Conservation (phyloP, 129 eudicot species). For the Artemisia tridentata region DNA sequence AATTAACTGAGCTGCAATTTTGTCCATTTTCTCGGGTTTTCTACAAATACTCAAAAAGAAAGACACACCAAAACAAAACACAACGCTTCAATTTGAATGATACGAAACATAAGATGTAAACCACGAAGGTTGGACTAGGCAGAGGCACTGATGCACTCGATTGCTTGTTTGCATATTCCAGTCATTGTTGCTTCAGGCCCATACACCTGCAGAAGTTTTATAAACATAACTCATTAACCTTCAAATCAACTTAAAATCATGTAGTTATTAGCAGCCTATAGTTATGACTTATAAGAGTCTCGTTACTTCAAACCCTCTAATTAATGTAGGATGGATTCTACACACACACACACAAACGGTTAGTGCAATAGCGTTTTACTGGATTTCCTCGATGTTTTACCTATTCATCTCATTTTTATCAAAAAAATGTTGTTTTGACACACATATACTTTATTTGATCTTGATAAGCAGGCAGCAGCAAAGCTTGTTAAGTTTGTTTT, state of each 20-base stretch:
- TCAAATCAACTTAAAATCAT: not conserved
- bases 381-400: too few species aligned
- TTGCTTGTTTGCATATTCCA: constrained; percentile 94
- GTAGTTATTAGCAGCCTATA: not conserved
- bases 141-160: constrained; percentile 75
- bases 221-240: not conserved
- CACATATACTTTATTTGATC: too few species aligned
- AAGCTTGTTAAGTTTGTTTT: too few species aligned
- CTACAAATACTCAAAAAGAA: constrained; percentile 19
- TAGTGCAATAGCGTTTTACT: too few species aligned
- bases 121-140: constrained; percentile 37
- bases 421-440: too few species aligned
- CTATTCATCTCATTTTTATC: too few species aligned
- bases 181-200: constrained; percentile 98
- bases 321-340: too few species aligned
- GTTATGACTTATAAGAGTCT: too few species aligned
- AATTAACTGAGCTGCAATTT: constrained; percentile 11
- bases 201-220: constrained; percentile 49
- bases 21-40: not conserved
- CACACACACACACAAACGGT: too few species aligned
- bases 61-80: constrained; percentile 7
- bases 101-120: not conserved
- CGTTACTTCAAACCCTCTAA: too few species aligned
- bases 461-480: too few species aligned
- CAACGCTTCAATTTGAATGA: constrained; percentile 17